These are phyloP conservation scores for Eustoma russellianum DNA, from an alignment of 257 asterid species.

Conservation along the genomic window DNA sequence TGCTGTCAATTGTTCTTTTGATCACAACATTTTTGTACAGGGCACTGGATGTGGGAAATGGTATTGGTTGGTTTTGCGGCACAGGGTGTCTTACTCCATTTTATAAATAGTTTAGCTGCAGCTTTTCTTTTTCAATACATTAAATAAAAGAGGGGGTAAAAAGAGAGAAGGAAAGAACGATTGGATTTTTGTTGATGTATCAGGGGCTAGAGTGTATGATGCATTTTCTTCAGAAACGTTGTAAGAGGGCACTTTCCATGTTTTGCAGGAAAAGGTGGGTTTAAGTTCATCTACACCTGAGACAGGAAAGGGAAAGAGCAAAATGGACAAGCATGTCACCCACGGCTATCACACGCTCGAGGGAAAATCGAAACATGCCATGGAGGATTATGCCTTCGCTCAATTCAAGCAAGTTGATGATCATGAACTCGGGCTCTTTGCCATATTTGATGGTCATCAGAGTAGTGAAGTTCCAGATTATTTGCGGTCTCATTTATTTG, in stretches of 20 bases:
- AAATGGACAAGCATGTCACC: slow-evolving; percentile 54
- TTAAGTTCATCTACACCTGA: slow-evolving; percentile 32
- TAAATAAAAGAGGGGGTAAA: too few relatives aligned
- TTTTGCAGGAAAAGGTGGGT: slow-evolving; percentile 63
- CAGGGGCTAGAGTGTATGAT: too few relatives aligned
- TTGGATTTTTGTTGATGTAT: too few relatives aligned
- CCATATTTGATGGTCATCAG: slow-evolving; percentile 81
- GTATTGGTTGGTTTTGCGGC: too few relatives aligned
- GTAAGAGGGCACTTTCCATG: neutral
- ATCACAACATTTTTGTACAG: too few relatives aligned
- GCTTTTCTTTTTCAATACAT: too few relatives aligned
- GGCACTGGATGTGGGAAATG: too few relatives aligned
- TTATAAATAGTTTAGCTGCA: too few relatives aligned
- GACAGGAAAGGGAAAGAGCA: slow-evolving; percentile 81
- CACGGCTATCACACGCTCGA: slow-evolving; percentile 82
- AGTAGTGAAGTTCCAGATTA: slow-evolving; percentile 72
- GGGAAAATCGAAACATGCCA: slow-evolving; percentile 64
- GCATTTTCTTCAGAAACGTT: too few relatives aligned
- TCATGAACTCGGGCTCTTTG: slow-evolving; percentile 76
- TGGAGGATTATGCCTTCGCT: slow-evolving; percentile 91
- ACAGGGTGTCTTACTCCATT: too few relatives aligned
- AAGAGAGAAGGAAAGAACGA: too few relatives aligned
- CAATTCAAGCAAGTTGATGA: slow-evolving; percentile 60
- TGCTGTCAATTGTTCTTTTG: too few relatives aligned
- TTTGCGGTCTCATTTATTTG: slow-evolving; percentile 65